These are phyloP conservation scores for Chamaecyparis obtusa DNA, from an alignment of 75 land plant species.

Conservation along the genomic window DNA sequence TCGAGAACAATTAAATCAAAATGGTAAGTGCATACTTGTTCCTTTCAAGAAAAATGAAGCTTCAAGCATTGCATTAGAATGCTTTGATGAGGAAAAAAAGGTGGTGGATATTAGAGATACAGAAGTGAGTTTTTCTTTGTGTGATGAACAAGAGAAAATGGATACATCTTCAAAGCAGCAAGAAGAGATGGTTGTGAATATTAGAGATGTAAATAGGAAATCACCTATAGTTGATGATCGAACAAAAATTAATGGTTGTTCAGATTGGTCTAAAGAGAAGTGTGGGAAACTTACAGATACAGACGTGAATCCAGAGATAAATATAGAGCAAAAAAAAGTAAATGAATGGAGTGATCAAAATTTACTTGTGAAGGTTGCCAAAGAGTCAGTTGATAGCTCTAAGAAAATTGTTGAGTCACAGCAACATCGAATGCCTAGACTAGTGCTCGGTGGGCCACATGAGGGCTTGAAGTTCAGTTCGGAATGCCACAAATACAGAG, in stretches of 20 bases:
- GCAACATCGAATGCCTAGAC: neutral
- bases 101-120: neutral
- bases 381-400: neutral
- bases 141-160: slow-evolving; percentile 2
- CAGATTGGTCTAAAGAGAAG: neutral
- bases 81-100: neutral
- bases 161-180: neutral
- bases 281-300: neutral
- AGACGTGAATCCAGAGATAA: neutral
- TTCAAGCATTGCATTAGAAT: neutral
- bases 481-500: neutral
- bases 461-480: neutral
- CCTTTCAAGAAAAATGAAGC: neutral
- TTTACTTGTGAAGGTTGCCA: neutral
- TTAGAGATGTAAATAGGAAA: neutral
- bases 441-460: neutral
- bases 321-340: neutral
- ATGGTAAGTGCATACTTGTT: neutral
- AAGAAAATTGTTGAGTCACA: neutral
- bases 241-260: neutral
- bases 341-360: neutral
- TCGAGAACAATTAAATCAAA: neutral
- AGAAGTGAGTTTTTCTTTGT: neutral
- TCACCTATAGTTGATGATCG: neutral
- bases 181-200: neutral